A percentile compares a stretch with the other conserved stretches of the same genome.
phyloP scores from a whole-genome alignment of 2,329 filamentous ascomycete species.

The Microcyclospora tardicrescens region DNA sequence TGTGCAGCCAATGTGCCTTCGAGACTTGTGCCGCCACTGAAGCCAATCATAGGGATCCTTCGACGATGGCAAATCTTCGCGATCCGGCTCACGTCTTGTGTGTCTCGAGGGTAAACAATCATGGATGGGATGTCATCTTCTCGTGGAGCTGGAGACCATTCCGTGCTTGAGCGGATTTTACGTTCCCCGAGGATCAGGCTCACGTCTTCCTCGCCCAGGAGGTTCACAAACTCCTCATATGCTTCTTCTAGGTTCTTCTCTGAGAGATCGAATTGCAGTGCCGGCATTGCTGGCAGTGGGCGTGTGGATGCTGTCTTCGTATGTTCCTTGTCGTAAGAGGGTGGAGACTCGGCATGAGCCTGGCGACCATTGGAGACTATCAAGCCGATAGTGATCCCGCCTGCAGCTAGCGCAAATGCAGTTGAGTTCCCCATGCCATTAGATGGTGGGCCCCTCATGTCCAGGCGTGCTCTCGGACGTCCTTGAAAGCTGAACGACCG shows the following conservation, averaged over 20 bases:
- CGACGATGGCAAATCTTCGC: slow-evolving; percentile 79
- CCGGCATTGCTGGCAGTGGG: slow-evolving; percentile 34
- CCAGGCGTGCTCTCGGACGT: too few species aligned
- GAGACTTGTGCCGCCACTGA: slow-evolving; percentile 76
- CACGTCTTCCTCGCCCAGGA: slow-evolving; percentile 51
- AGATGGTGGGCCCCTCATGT: too few species aligned
- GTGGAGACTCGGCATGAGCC: too few species aligned
- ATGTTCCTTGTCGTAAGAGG: too few species aligned
- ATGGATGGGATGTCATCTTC: slow-evolving; percentile 39
- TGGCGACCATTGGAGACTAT: too few species aligned
- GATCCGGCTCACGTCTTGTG: slow-evolving; percentile 70
- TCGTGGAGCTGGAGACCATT: slow-evolving; percentile 45
- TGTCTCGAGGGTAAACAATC: slow-evolving; percentile 63
- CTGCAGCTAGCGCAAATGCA: too few species aligned
- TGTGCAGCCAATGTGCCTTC: slow-evolving; percentile 83
- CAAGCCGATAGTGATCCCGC: too few species aligned
- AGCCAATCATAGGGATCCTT: too few species aligned
- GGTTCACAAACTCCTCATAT: slow-evolving; percentile 48
- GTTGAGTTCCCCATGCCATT: too few species aligned
- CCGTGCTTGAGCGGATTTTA: slow-evolving; percentile 46
- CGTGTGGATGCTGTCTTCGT: slow-evolving; percentile 40
- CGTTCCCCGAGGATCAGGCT: slow-evolving; percentile 43
- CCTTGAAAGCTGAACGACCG: too few species aligned
- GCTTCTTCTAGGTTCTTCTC: slow-evolving; percentile 49
- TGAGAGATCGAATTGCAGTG: slow-evolving; percentile 43